Conservation (phyloP, 352 stramenopile species). For the Pythium periplocum region DNA sequence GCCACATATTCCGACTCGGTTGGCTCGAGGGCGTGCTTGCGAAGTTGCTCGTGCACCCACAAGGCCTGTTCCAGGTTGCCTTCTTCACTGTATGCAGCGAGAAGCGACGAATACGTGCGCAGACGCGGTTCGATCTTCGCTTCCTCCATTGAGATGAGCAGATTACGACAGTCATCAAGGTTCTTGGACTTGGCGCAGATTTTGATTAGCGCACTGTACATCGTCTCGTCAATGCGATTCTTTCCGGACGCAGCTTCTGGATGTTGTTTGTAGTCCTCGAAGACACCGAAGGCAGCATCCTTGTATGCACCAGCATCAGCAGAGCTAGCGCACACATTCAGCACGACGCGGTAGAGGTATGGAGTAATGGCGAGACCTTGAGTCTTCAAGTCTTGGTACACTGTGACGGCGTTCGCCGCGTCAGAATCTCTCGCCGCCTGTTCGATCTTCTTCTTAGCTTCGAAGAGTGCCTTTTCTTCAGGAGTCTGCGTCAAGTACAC, state of each 20-base stretch:
- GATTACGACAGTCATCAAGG: constrained; percentile 39
- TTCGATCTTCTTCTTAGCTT: constrained; percentile 35
- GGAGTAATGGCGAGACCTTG: constrained; percentile 12
- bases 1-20: constrained; percentile 63
- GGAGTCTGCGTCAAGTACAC: constrained; percentile 3
- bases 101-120: constrained; percentile 63
- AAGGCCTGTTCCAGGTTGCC: constrained; percentile 56
- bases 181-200: constrained; percentile 57
- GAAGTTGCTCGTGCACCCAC: constrained; percentile 45
- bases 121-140: constrained; percentile 51
- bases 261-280: constrained; percentile 7
- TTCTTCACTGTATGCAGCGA: constrained; percentile 48
- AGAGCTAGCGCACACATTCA: constrained; percentile 25
- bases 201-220: constrained; percentile 74
- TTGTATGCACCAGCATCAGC: constrained; percentile 8
- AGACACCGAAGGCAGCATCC: constrained; percentile 19
- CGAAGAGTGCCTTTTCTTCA: constrained; percentile 7
- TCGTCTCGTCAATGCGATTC: constrained; percentile 43
- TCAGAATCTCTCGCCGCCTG: constrained; percentile 27
- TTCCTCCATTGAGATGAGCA: constrained; percentile 49
- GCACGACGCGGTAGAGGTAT: constrained; percentile 28
- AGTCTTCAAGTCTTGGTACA: constrained; percentile 66
- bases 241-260: constrained; percentile 4
- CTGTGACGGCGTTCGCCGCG: constrained; percentile 25
- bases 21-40: constrained; percentile 37